Percentiles rank a stretch among this genome's conserved stretches.
Conservation (phyloP, 352 stramenopile genomes). For the Globisporangium apiculatum region DNA sequence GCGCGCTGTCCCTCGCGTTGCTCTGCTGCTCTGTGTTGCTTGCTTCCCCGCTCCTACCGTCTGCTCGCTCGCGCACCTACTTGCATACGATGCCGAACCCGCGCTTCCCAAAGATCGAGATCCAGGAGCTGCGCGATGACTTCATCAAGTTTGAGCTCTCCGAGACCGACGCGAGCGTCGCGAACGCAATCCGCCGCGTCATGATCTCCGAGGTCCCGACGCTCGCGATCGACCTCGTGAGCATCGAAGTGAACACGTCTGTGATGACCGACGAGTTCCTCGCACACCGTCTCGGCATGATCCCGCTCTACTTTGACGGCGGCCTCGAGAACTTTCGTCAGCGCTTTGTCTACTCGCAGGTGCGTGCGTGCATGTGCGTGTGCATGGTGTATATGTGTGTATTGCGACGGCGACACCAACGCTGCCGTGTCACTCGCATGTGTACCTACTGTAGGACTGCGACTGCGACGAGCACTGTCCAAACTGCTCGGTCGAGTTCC, state of each 20-base stretch:
- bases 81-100: conserved; percentile 66
- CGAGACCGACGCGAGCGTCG: conserved; percentile 95
- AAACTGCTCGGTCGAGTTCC: conserved; percentile 96
- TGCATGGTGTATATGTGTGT: neutral
- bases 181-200: conserved; percentile 95
- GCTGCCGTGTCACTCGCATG: conserved; percentile 17
- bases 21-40: too few species aligned
- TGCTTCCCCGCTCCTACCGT: too few species aligned
- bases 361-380: conserved; percentile 1
- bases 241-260: conserved; percentile 96
- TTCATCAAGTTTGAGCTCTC: conserved; percentile 97
- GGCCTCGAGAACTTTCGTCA: conserved; percentile 86
- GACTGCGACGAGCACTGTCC: conserved; percentile 95
- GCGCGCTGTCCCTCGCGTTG: neutral
- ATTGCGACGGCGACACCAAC: neutral
- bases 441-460: conserved; percentile 42
- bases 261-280: conserved; percentile 99
- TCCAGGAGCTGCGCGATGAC: conserved; percentile 92
- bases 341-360: conserved; percentile 83
- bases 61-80: neutral
- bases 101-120: conserved; percentile 91
- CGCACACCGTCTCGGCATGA: conserved; percentile 95
- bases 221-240: conserved; percentile 98
- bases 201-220: conserved; percentile 98
- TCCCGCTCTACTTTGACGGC: conserved; percentile 90